These are phyloP conservation scores for Hanseniaspora occidentalis DNA, from an alignment of 805 yeast species.

Conservation along the genomic window DNA sequence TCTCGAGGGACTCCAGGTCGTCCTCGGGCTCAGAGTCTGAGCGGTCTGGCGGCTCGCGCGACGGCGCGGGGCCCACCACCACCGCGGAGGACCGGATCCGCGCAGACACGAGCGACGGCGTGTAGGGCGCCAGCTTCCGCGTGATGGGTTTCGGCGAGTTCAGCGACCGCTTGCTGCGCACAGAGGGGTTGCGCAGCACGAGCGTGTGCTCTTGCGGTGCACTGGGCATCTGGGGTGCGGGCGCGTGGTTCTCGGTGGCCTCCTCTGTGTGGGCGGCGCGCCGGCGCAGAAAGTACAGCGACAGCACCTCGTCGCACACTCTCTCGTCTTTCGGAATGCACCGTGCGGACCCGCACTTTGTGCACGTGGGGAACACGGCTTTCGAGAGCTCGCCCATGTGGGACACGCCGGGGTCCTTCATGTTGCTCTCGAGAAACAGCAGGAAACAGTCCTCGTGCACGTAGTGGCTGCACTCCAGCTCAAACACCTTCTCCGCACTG, in stretches of 20 bases:
- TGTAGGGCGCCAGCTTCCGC: background rate
- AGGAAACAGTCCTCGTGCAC: slow-evolving; percentile 48
- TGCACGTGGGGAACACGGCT: background rate
- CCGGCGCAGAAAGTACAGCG: background rate
- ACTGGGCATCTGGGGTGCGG: too few species aligned
- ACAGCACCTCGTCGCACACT: background rate
- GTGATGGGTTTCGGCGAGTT: slow-evolving; percentile 1
- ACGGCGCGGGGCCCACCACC: too few species aligned
- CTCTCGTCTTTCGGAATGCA: background rate
- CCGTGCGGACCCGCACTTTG: background rate
- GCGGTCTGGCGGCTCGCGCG: too few species aligned
- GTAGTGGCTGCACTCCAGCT: slow-evolving; percentile 40
- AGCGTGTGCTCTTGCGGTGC: background rate
- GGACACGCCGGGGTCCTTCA: too few species aligned
- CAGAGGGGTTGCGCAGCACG: background rate
- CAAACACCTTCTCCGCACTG: slow-evolving; percentile 32
- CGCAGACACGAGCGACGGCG: background rate
- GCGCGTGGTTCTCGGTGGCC: too few species aligned
- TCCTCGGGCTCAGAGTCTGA: too few species aligned
- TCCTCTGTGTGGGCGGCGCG: background rate
- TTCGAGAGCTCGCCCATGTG: background rate
- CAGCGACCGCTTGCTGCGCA: background rate
- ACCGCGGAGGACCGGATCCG: background rate
- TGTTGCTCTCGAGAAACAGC: slow-evolving; percentile 23
- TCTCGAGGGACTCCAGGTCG: background rate